phyloP scores from a whole-genome alignment of 805 yeast species.

The Wickerhamomyces tratensis region DNA sequence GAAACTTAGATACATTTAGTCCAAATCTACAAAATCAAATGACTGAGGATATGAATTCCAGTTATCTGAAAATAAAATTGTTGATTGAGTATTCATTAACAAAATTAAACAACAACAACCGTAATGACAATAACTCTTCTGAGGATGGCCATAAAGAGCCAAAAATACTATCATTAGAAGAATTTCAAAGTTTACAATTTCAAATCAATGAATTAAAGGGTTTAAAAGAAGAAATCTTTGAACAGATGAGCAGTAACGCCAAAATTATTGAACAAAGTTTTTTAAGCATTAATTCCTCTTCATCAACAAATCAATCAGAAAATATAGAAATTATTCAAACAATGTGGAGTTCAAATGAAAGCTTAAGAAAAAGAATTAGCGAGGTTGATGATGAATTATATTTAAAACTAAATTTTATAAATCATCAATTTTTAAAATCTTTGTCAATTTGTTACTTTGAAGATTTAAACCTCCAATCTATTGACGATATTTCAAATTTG shows the following conservation, averaged over 20 bases:
- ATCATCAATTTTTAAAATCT: slow-evolving; percentile 11
- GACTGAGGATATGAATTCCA: slow-evolving; percentile 3
- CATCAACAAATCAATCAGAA: too few species aligned
- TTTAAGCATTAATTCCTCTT: too few species aligned
- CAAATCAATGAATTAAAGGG: slow-evolving; percentile 4
- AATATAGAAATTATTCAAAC: background rate
- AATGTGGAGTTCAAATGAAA: too few species aligned
- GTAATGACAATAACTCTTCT: slow-evolving; percentile 1
- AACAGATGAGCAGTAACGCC: slow-evolving; percentile 9
- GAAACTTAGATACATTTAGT: slow-evolving; percentile 2
- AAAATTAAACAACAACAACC: background rate
- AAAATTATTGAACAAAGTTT: slow-evolving; percentile 1
- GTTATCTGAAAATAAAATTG: slow-evolving; percentile 11
- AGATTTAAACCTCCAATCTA: slow-evolving; percentile 1
- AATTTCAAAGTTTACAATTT: slow-evolving; percentile 2
- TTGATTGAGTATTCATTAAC: slow-evolving; percentile 14
- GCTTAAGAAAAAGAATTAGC: too few species aligned
- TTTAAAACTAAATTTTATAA: background rate
- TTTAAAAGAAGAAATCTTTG: slow-evolving; percentile 7
- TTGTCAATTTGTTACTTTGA: slow-evolving; percentile 15
- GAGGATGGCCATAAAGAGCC: slow-evolving; percentile 1
- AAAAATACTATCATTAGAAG: background rate
- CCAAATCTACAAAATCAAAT: slow-evolving; percentile 9
- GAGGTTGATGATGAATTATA: too few species aligned
- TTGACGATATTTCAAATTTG: too few species aligned